phyloP scores from a whole-genome alignment of 345 rosid genomes.

The Tarenaya hassleriana region DNA sequence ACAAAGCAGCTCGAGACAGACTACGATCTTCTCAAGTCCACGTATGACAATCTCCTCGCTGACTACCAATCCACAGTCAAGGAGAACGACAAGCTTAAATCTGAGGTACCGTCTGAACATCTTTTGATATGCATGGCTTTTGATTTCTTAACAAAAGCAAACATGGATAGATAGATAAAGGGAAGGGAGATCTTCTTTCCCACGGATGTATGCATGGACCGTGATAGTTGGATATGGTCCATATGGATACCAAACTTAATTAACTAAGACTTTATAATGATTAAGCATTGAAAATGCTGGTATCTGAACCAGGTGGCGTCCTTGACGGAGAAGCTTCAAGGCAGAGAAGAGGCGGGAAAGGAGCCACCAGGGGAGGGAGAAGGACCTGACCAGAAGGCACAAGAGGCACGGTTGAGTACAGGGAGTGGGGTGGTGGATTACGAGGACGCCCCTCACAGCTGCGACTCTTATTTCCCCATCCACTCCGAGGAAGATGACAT shows the following conservation, averaged over 20 bases:
- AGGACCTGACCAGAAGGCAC: slow-evolving; percentile 28
- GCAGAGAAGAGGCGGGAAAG: slow-evolving; percentile 25
- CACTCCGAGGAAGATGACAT: no score
- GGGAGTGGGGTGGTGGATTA: slow-evolving; percentile 58
- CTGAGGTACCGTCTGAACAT: slow-evolving; percentile 43
- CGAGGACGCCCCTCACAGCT: no score
- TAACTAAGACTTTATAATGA: no score
- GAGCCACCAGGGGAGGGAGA: slow-evolving; percentile 14
- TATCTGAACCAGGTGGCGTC: slow-evolving; percentile 38
- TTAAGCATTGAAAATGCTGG: no score
- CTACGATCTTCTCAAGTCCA: slow-evolving; percentile 70
- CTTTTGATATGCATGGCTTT: neutral
- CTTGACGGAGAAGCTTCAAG: slow-evolving; percentile 44
- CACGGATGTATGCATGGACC: no score
- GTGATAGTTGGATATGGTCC: no score
- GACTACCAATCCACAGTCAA: slow-evolving; percentile 46
- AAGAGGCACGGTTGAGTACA: slow-evolving; percentile 46
- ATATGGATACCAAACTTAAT: no score
- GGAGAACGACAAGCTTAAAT: slow-evolving; percentile 62
- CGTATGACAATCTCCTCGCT: slow-evolving; percentile 63
- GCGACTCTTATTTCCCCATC: no score
- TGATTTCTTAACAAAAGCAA: no score
- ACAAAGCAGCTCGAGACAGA: slow-evolving; percentile 89
- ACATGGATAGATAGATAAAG: no score
- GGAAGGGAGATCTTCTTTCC: no score